Percentiles rank a stretch among this genome's conserved stretches.
These are phyloP conservation scores for Mycena pura DNA, from an alignment of 768 basidiomycete species.

Conservation along the genomic window DNA sequence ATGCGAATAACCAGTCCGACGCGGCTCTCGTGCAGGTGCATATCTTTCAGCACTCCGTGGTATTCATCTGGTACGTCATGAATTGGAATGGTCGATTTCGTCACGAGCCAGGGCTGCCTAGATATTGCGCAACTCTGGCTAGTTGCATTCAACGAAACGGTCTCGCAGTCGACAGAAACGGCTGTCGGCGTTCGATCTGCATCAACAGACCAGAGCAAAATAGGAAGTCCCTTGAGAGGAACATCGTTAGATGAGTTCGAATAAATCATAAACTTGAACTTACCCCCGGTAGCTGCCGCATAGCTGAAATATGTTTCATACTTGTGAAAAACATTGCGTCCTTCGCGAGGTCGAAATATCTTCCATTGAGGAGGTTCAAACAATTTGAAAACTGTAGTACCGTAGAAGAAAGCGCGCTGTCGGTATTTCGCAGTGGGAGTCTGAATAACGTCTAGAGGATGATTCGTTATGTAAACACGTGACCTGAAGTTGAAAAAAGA, in stretches of 20 bases:
- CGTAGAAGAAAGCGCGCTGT: slow-evolving; percentile 14
- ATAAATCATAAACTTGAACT: background rate
- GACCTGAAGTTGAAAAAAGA: too few species aligned
- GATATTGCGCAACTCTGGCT: background rate
- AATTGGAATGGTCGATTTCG: slow-evolving; percentile 11
- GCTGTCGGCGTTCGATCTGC: background rate
- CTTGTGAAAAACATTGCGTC: slow-evolving; percentile 25
- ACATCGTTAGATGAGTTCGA: background rate
- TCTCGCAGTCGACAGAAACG: background rate
- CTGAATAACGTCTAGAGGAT: slow-evolving; percentile 33
- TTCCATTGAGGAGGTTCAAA: slow-evolving; percentile 17
- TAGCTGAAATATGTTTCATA: slow-evolving; percentile 10
- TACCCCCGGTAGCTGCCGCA: slow-evolving; percentile 5
- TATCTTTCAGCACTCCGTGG: slow-evolving; percentile 1
- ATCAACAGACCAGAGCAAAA: slow-evolving; percentile 9
- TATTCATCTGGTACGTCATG: slow-evolving; percentile 9
- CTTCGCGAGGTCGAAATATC: slow-evolving; percentile 18
- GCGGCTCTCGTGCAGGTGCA: slow-evolving; percentile 12
- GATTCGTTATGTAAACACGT: too few species aligned
- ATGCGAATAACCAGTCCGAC: slow-evolving; percentile 17
- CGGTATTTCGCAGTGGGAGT: slow-evolving; percentile 20
- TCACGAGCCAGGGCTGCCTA: slow-evolving; percentile 20
- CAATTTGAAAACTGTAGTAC: slow-evolving; percentile 15
- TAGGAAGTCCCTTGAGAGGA: background rate
- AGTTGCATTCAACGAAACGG: background rate